Conservation (phyloP, 139 green algal genomes). For the Volvox reticuliferus region DNA sequence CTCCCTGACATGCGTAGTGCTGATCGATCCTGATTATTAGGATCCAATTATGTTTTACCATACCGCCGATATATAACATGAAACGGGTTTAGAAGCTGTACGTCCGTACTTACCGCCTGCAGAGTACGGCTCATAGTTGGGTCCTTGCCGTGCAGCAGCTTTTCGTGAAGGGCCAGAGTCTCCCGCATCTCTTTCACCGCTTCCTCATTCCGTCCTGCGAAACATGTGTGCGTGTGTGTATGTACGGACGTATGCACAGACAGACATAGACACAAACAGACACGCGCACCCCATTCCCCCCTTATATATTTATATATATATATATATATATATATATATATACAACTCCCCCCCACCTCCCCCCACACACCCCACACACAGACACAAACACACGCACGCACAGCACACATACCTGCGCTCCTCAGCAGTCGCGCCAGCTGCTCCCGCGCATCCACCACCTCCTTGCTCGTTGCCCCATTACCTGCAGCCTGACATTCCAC, state of each 20-base stretch:
- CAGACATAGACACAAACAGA: no score
- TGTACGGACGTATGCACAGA: no score
- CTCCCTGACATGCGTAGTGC: no score
- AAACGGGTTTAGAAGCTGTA: no score
- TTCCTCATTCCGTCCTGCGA: constrained; percentile 18
- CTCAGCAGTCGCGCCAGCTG: constrained; percentile 1
- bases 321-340: no score
- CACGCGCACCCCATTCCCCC: neutral
- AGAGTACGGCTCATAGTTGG: neutral
- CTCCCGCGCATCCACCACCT: constrained; percentile 7
- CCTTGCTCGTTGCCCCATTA: neutral
- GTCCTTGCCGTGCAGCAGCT: constrained; percentile 29
- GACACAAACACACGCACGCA: no score
- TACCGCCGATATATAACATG: no score
- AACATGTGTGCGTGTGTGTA: no score
- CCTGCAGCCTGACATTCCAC: neutral
- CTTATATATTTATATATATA: no score
- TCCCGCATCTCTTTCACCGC: constrained; percentile 27
- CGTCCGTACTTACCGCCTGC: neutral
- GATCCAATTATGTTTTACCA: no score
- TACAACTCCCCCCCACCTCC: no score
- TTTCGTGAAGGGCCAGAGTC: neutral
- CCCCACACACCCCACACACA: neutral
- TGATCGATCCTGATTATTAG: no score
- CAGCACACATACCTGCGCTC: neutral